Evolutionary conservation across 2,329 filamentous ascomycete species (phyloP), one percentile per base, ranked within the genome.

Genomic region (Biscogniauxia marginata): DNA sequence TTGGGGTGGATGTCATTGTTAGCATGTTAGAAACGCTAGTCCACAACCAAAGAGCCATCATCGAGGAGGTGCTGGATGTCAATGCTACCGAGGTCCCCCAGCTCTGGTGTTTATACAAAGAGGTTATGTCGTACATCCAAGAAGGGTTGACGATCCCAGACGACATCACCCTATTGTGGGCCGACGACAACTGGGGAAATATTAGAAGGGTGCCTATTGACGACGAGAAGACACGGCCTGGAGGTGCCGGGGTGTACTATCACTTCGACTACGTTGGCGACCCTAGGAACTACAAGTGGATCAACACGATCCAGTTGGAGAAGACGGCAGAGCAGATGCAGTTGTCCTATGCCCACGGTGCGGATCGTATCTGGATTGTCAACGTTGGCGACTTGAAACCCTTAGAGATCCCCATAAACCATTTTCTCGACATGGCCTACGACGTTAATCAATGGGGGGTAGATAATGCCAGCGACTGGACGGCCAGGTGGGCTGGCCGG

Each of bases 41-140:
- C 2, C 64, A 75, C 3, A 79, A 83, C 25, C 86, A 90, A 67
- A 78, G 83, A 50, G 67, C 79, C 8, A 85, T 86, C 55, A 75
- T 88, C 46, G 75, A 74, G 19, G 76, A 81, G 2, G 81, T 87
- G 0, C 79, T 87, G 46, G 78, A 77, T 11, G 77, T 77, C 3
- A 71, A 82, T 47, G 75, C 81, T 39, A 70, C 77, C 3, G 73
- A 78, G 1, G 80, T 87, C 0, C 86, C 87, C 5, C 87, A 90
- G 70, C 79, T 86, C 72, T 90, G 87, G 86, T 89, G 86, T 63
- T 73, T 90, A 58, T 91, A 90, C 72, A 90, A 89, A 67, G 87
- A 91, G 67, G 86, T 91, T 1, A 85, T 87, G 71, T 81, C 82
- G 6, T 90, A 90, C 68, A 84, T 86, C 56, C 83, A 87, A 55